phyloP scores from a whole-genome alignment of 2,329 filamentous ascomycete genomes.

The Pseudogymnoascus sp. region DNA sequence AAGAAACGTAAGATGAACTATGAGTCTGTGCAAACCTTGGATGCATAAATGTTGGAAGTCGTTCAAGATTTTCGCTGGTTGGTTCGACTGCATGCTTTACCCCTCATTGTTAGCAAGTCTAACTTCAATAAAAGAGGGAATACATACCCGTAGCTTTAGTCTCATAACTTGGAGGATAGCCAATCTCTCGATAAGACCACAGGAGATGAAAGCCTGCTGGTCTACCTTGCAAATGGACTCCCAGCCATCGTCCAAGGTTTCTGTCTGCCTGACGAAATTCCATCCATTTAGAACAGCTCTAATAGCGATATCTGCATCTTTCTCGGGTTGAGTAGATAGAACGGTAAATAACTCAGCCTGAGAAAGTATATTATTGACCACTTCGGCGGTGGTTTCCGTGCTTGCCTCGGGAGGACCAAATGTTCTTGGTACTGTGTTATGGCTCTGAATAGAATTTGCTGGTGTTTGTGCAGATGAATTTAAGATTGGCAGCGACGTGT shows the following conservation, averaged over 20 bases:
- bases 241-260: neutral
- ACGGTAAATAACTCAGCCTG: constrained; percentile 2
- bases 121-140: neutral
- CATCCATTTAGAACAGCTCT: constrained; percentile 4
- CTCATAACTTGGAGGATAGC: constrained; percentile 1
- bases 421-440: neutral
- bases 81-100: neutral
- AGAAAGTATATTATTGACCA: neutral
- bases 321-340: neutral
- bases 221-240: neutral
- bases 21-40: neutral
- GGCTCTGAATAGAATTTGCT: neutral
- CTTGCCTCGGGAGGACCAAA: neutral
- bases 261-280: neutral
- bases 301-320: neutral
- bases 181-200: neutral
- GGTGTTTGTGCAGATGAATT: neutral
- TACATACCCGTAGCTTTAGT: neutral
- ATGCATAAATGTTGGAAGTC: neutral
- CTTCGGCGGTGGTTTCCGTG: neutral
- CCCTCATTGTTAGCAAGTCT: neutral
- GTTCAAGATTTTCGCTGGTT: neutral
- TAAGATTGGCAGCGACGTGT: neutral
- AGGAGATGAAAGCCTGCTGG: neutral
- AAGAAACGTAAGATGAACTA: neutral